A percentile compares a stretch with the other conserved stretches of the same genome.
Conservation (phyloP, 345 rosid genomes). For the Streptanthus diversifolius region DNA sequence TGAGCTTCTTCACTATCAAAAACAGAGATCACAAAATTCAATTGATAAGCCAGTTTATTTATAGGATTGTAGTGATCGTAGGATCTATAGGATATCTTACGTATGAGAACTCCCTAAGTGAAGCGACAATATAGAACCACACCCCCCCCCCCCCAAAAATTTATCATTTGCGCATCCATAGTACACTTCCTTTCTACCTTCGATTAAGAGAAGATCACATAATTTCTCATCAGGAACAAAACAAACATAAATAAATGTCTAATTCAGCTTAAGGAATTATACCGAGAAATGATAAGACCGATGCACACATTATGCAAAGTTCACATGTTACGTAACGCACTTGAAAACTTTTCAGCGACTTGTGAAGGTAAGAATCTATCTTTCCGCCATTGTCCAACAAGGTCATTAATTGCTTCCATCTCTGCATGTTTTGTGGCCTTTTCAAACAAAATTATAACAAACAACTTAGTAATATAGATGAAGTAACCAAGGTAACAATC, state of each 20-base stretch:
- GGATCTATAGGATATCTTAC: constrained; percentile 28
- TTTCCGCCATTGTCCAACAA: constrained; percentile 63
- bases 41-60: neutral
- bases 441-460: neutral
- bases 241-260: neutral
- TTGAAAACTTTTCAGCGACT: constrained; percentile 58
- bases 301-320: constrained; percentile 94
- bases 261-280: constrained; percentile 5
- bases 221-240: neutral
- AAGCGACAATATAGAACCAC: constrained; percentile 69
- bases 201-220: neutral
- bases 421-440: constrained; percentile 93
- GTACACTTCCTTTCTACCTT: constrained; percentile 65
- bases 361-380: constrained; percentile 47
- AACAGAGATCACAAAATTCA: constrained; percentile 2
- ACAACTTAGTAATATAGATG: neutral
- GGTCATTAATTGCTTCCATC: constrained; percentile 84
- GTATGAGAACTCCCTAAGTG: constrained; percentile 43
- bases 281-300: constrained; percentile 77
- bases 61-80: neutral
- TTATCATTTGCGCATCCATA: constrained; percentile 81
- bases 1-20: constrained; percentile 33
- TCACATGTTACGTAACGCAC: constrained; percentile 83
- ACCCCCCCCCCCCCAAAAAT: constrained; percentile 90
- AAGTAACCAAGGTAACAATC: neutral